Conservation (phyloP, 1,139 yeast genomes). For the Zygotorulaspora mrakii region DNA sequence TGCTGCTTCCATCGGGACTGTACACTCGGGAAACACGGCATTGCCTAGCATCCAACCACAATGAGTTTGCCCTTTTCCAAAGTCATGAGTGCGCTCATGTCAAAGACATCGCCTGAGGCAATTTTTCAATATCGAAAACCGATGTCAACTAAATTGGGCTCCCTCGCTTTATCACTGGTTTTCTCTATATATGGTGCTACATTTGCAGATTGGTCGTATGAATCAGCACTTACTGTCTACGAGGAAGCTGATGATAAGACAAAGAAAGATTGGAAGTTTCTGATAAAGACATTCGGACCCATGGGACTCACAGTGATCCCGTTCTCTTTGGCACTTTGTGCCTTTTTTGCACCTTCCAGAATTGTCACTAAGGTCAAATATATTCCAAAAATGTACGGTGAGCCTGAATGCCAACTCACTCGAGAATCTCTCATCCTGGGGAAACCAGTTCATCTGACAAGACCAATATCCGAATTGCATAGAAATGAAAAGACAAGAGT, state of each 20-base stretch:
- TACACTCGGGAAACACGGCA: no score
- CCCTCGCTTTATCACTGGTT: slow-evolving; percentile 29
- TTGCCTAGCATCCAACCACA: no score
- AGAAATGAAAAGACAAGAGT: slow-evolving; percentile 24
- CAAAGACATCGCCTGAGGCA: slow-evolving; percentile 24
- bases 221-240: slow-evolving; percentile 24
- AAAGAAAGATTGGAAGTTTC: slow-evolving; percentile 17
- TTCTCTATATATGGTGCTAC: slow-evolving; percentile 31
- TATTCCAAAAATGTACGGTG: slow-evolving; percentile 20
- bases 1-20: no score
- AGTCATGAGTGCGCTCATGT: slow-evolving; percentile 19
- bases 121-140: slow-evolving; percentile 27
- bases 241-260: slow-evolving; percentile 19
- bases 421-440: slow-evolving; percentile 25
- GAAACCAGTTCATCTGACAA: slow-evolving; percentile 15
- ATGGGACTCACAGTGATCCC: slow-evolving; percentile 29
- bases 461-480: slow-evolving; percentile 21
- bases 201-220: slow-evolving; percentile 31
- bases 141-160: slow-evolving; percentile 24
- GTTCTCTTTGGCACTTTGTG: slow-evolving; percentile 27
- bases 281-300: slow-evolving; percentile 26
- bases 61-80: slow-evolving; percentile 22
- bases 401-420: slow-evolving; percentile 25
- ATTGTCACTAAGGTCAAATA: slow-evolving; percentile 30
- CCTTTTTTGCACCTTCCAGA: slow-evolving; percentile 29